These are phyloP conservation scores for Beauveria asiatica DNA, from an alignment of 2,329 filamentous ascomycete species.

Conservation along the genomic window DNA sequence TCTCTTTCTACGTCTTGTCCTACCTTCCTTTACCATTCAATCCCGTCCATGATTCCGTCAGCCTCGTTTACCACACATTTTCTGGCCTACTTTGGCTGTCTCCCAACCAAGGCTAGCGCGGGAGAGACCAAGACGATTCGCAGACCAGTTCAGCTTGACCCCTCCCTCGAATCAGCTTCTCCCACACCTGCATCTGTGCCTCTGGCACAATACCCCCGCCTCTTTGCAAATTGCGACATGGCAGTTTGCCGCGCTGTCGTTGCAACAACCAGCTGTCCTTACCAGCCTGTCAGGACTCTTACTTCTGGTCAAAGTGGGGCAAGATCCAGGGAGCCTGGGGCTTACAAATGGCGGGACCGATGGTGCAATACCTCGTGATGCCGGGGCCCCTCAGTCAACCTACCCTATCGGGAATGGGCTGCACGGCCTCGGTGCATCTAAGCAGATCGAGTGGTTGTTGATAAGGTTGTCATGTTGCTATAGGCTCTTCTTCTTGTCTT, in stretches of 20 bases:
- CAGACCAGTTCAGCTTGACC: not conserved
- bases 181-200: conserved; percentile 6
- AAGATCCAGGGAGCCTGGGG: conserved; percentile 15
- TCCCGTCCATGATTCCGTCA: not conserved
- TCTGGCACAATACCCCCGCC: conserved; percentile 11
- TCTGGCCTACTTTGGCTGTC: not conserved
- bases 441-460: conserved; percentile 1
- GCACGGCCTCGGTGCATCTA: conserved; percentile 2
- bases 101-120: not conserved
- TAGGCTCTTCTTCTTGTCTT: not conserved
- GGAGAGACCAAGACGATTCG: not conserved
- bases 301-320: conserved; percentile 10
- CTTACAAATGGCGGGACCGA: conserved; percentile 38
- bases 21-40: not conserved
- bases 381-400: conserved; percentile 14
- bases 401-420: not conserved
- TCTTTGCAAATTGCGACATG: conserved; percentile 10
- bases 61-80: not conserved
- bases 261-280: not conserved
- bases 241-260: not conserved
- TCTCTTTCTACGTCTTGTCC: conserved; percentile 13
- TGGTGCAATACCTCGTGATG: conserved; percentile 57
- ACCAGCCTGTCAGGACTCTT: conserved; percentile 1
- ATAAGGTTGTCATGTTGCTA: conserved; percentile 8
- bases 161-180: conserved; percentile 1